A percentile compares a stretch with the other conserved stretches of the same genome.
Evolutionary conservation across 2,329 filamentous ascomycete genomes (phyloP).

Genomic region (Trichothecium roseum): DNA sequence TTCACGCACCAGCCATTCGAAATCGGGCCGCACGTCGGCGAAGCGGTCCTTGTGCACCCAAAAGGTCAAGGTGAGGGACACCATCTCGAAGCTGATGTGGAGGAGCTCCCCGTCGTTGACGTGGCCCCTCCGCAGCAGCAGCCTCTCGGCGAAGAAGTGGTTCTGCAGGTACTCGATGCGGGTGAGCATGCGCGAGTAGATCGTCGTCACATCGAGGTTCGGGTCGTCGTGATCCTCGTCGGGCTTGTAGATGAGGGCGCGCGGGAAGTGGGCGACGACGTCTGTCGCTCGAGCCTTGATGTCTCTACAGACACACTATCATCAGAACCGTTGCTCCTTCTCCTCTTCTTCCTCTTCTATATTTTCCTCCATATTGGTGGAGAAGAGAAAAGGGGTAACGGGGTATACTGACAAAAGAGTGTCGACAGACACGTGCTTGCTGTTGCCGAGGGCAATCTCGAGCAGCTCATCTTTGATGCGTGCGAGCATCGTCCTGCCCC

Average conservation of each 20-base stretch:
- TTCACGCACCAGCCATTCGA: constrained; percentile 29
- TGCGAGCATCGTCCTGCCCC: constrained; percentile 13
- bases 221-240: constrained; percentile 35
- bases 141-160: constrained; percentile 45
- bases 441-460: constrained; percentile 15
- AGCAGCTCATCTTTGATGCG: constrained; percentile 16
- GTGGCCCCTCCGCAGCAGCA: constrained; percentile 26
- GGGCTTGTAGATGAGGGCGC: constrained; percentile 36
- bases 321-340: no score
- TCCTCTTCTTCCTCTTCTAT: no score
- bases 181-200: constrained; percentile 34
- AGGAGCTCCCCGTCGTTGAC: constrained; percentile 28
- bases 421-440: constrained; percentile 10
- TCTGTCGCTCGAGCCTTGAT: constrained; percentile 18
- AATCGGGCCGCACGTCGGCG: constrained; percentile 24
- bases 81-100: constrained; percentile 33
- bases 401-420: constrained; percentile 6
- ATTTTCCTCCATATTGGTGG: no score
- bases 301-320: not conserved
- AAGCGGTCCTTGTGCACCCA: constrained; percentile 37
- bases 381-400: no score
- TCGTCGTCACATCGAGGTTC: constrained; percentile 24
- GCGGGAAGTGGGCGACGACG: constrained; percentile 34
- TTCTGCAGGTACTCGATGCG: constrained; percentile 42
- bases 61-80: constrained; percentile 30